These are phyloP conservation scores for Picochlorum sp. DNA, from an alignment of 139 green algal genomes.

Conservation along the genomic window DNA sequence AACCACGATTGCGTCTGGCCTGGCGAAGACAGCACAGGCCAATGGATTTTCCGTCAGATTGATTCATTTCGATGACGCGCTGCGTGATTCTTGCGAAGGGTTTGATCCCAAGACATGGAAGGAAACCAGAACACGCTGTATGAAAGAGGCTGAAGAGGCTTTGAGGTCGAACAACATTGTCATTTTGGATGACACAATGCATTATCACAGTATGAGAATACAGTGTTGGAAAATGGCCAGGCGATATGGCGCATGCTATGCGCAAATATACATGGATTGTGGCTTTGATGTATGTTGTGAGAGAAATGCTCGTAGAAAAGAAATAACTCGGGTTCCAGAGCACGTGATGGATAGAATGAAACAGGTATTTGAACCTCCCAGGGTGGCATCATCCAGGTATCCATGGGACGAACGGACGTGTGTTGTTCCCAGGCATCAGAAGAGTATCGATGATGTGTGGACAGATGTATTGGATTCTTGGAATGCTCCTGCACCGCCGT, in stretches of 20 bases:
- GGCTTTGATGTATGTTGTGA: not conserved
- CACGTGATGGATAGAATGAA: not conserved
- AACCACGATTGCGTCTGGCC: not conserved
- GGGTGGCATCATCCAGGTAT: not conserved
- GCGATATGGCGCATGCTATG: not conserved
- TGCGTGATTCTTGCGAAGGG: too few relatives aligned
- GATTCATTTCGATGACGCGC: slow-evolving; percentile 9
- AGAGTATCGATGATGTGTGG: not conserved
- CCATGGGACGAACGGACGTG: not conserved
- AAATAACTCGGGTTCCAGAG: not conserved
- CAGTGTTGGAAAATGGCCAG: slow-evolving; percentile 9
- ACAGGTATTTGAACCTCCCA: slow-evolving; percentile 3
- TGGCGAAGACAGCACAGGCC: not conserved
- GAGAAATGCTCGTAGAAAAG: not conserved
- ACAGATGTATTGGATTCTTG: not conserved
- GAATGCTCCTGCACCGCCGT: not conserved
- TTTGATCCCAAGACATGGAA: too few relatives aligned
- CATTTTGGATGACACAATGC: slow-evolving; percentile 13
- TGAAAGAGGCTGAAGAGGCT: not conserved
- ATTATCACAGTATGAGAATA: slow-evolving; percentile 9
- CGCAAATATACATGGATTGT: not conserved
- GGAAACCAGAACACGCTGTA: not conserved
- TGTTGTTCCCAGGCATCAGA: not conserved
- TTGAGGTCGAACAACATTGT: not conserved
- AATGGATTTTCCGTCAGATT: not conserved